Evolutionary conservation across 345 rosid species (phyloP).

Genomic region (Euphorbia tirucalli): DNA sequence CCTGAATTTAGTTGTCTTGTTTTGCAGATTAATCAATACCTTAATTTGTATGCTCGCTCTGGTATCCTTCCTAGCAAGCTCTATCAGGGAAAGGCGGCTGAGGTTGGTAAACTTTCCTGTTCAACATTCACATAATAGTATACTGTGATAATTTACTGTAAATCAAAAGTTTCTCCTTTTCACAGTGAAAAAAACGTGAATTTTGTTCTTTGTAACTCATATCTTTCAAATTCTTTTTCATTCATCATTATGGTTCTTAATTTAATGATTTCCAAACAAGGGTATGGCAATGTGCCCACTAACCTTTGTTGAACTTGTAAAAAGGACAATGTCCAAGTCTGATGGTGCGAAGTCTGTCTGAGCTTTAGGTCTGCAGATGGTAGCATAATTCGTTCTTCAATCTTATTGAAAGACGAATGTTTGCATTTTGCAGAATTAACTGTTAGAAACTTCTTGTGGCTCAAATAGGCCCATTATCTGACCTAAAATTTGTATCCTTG

Average conservation of each 20-base stretch:
- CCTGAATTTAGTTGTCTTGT: constrained; percentile 17
- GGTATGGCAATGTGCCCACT: too few species aligned
- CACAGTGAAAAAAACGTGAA: neutral
- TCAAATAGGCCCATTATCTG: too few species aligned
- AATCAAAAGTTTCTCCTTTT: neutral
- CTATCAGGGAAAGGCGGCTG: constrained; percentile 58
- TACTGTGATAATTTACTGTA: neutral
- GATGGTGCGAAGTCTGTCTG: neutral
- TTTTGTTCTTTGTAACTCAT: neutral
- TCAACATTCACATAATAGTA: neutral
- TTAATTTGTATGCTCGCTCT: constrained; percentile 59
- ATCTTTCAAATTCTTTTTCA: neutral
- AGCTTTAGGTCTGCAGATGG: neutral
- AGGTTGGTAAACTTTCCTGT: constrained; percentile 53
- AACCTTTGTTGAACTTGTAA: neutral
- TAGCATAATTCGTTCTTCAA: too few species aligned
- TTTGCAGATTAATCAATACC: constrained; percentile 73
- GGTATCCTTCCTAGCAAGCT: constrained; percentile 75
- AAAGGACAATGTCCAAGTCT: neutral
- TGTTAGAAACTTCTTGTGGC: too few species aligned
- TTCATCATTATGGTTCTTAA: neutral
- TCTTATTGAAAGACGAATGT: too few species aligned
- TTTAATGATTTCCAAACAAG: neutral
- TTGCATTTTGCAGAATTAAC: too few species aligned
- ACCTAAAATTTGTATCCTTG: too few species aligned